These are phyloP conservation scores for Cyclotella atomus DNA, from an alignment of 108 stramenopile species.

Conservation along the genomic window DNA sequence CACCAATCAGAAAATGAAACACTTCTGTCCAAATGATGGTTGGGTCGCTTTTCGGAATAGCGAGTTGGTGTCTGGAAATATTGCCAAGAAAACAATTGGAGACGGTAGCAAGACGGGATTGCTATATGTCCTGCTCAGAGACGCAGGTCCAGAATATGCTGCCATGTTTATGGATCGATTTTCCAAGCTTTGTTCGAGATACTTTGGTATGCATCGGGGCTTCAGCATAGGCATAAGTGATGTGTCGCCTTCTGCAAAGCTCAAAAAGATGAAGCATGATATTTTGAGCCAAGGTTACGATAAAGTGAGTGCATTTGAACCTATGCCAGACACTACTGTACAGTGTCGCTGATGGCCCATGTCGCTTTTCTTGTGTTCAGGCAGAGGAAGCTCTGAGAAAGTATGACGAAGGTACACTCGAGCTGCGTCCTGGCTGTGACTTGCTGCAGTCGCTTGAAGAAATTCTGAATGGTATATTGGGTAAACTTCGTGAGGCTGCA, in stretches of 20 bases:
- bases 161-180: conserved; percentile 93
- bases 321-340: not conserved
- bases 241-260: conserved; percentile 87
- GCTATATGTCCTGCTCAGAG: conserved; percentile 90
- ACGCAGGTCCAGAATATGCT: conserved; percentile 72
- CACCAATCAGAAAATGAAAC: conserved; percentile 56
- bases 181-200: conserved; percentile 93
- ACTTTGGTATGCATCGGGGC: conserved; percentile 91
- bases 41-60: conserved; percentile 92
- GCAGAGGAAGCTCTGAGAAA: conserved; percentile 84
- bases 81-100: conserved; percentile 97
- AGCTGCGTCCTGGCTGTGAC: conserved; percentile 96
- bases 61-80: conserved; percentile 92
- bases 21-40: conserved; percentile 96
- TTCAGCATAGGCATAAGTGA: conserved; percentile 98
- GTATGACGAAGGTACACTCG: conserved; percentile 88
- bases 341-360: too few species aligned
- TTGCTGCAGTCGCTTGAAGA: conserved; percentile 95
- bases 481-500: conserved; percentile 92
- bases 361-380: too few species aligned
- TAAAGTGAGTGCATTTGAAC: conserved; percentile 42
- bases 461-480: conserved; percentile 93
- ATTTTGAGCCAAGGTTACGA: conserved; percentile 80
- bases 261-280: conserved; percentile 80
- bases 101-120: conserved; percentile 96